Percentiles rank a stretch among this genome's conserved stretches.
Conservation (phyloP, 352 stramenopile species). For the Globisporangium nagaii region DNA sequence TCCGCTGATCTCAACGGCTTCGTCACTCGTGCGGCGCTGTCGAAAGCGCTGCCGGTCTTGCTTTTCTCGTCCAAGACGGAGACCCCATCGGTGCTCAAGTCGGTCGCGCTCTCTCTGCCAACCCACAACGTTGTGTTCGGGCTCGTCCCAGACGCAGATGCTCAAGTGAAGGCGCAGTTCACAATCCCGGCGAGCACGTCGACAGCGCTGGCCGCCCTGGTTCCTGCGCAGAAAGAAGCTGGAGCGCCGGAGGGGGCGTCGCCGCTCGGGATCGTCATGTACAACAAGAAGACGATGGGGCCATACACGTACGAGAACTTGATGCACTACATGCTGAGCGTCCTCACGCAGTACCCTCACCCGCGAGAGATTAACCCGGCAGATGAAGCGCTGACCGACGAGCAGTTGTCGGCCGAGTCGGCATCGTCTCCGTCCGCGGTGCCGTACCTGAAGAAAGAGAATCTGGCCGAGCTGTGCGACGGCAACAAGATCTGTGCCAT, state of each 20-base stretch:
- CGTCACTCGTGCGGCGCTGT: conserved; percentile 26
- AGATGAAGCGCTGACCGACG: conserved; percentile 13
- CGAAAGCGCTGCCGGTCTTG: conserved; percentile 46
- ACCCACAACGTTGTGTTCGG: conserved; percentile 45
- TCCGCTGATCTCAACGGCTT: conserved; percentile 54
- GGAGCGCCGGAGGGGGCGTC: conserved; percentile 17
- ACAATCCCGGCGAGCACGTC: conserved; percentile 27
- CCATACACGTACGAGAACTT: conserved; percentile 61
- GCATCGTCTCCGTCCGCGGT: conserved; percentile 18
- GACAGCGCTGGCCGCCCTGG: conserved; percentile 38
- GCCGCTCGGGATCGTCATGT: conserved; percentile 57
- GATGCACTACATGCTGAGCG: conserved; percentile 59
- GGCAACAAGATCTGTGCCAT: conserved; percentile 74
- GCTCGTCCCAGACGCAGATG: conserved; percentile 45
- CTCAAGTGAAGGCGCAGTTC: conserved; percentile 64
- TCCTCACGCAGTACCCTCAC: conserved; percentile 64
- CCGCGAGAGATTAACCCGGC: conserved; percentile 15
- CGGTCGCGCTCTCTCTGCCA: conserved; percentile 53
- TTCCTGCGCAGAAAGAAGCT: conserved; percentile 27
- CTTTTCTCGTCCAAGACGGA: conserved; percentile 54
- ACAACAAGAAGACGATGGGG: conserved; percentile 66
- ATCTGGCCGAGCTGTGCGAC: conserved; percentile 39
- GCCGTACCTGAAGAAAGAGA: conserved; percentile 52
- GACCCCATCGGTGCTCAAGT: conserved; percentile 51
- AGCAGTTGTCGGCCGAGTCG: conserved; percentile 10